Evolutionary conservation across 257 asterid species (phyloP).

Genomic region (Fraxinus pennsylvanica): DNA sequence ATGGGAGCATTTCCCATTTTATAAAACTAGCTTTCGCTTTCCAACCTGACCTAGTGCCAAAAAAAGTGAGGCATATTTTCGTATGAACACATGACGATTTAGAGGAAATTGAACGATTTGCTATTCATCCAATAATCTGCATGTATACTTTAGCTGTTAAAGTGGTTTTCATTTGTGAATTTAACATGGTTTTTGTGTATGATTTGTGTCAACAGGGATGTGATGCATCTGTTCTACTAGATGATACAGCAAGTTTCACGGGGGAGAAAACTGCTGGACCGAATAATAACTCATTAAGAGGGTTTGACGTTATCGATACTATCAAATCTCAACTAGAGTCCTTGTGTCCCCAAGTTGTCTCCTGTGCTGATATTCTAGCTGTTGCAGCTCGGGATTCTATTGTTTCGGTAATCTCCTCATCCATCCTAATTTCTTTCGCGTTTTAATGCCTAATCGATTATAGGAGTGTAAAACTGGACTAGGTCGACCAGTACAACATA

Average conservation of each 20-base stretch:
- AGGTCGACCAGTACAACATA: too few species aligned
- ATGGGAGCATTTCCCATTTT: too few species aligned
- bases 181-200: background rate
- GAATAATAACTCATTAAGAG: constrained; percentile 48
- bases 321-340: constrained; percentile 50
- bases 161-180: background rate
- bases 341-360: constrained; percentile 51
- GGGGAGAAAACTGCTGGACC: constrained; percentile 58
- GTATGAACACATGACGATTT: background rate
- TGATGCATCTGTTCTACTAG: constrained; percentile 64
- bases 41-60: too few species aligned
- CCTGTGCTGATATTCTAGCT: constrained; percentile 65
- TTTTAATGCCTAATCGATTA: background rate
- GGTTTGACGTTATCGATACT: constrained; percentile 51
- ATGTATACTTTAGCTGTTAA: background rate
- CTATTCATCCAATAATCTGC: background rate
- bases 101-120: too few species aligned
- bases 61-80: background rate
- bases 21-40: too few species aligned
- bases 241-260: constrained; percentile 50
- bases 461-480: too few species aligned
- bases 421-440: background rate
- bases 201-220: constrained; percentile 48
- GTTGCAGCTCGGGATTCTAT: constrained; percentile 66
- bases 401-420: constrained; percentile 32